Conservation (phyloP, 805 yeast genomes). For the Suhomyces faveliae region DNA sequence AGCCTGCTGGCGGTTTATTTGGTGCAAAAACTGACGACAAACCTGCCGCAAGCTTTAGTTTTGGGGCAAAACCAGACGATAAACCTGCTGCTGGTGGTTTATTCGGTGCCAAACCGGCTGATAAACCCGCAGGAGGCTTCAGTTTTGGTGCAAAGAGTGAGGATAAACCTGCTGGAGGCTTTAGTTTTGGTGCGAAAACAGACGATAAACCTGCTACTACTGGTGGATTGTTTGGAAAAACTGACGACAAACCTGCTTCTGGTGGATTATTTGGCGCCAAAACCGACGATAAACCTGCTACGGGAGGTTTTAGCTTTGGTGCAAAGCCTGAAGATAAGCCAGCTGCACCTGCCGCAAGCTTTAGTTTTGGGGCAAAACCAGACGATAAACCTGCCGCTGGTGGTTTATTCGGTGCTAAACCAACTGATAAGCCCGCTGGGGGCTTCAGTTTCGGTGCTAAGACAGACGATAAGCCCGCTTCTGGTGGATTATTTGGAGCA, state of each 20-base stretch:
- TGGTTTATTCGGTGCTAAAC: constrained; percentile 8
- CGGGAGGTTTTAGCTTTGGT: constrained; percentile 15
- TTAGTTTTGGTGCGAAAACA: not conserved
- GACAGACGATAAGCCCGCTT: constrained; percentile 5
- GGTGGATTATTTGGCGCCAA: constrained; percentile 9
- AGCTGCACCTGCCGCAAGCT: not conserved
- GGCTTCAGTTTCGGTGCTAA: constrained; percentile 15
- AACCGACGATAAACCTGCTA: constrained; percentile 3
- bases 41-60: constrained; percentile 1
- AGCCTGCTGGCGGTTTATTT: constrained; percentile 8
- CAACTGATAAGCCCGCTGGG: constrained; percentile 4
- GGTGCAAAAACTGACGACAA: constrained; percentile 4
- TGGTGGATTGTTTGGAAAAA: not conserved
- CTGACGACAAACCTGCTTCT: constrained; percentile 6
- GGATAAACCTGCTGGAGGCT: constrained; percentile 5
- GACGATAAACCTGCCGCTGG: constrained; percentile 8
- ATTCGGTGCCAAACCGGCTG: constrained; percentile 4
- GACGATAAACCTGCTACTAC: not conserved
- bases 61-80: not conserved
- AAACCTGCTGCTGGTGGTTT: constrained; percentile 9
- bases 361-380: no score
- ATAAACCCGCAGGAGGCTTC: constrained; percentile 4
- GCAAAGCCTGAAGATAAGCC: constrained; percentile 7
- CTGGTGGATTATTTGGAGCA: constrained; percentile 16
- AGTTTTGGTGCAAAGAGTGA: constrained; percentile 7